Conservation (phyloP, 1,139 yeast genomes). For the Candida buenavistaensis region DNA sequence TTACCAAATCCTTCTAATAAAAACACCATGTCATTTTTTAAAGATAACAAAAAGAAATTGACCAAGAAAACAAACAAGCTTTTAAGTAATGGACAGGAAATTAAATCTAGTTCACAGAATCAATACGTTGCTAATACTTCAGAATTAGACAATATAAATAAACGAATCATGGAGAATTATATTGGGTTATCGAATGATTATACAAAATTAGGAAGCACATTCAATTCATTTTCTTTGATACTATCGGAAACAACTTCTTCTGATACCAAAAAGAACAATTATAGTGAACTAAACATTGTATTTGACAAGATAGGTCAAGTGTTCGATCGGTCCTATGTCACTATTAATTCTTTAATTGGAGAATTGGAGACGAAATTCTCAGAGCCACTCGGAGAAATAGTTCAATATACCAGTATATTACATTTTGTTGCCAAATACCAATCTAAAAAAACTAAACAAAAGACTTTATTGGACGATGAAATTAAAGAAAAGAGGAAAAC, state of each 20-base stretch:
- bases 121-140: conserved; percentile 31
- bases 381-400: conserved; percentile 84
- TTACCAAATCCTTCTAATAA: conserved; percentile 59
- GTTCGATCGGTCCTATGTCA: conserved; percentile 68
- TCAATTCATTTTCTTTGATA: conserved; percentile 67
- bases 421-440: conserved; percentile 70
- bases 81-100: conserved; percentile 12
- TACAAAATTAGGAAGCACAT: conserved; percentile 67
- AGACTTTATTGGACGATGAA: conserved; percentile 56
- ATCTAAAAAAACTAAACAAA: conserved; percentile 67
- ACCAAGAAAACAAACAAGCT: conserved; percentile 29
- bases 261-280: conserved; percentile 14
- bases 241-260: conserved; percentile 38
- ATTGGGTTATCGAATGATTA: conserved; percentile 66
- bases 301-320: conserved; percentile 77
- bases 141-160: conserved; percentile 66
- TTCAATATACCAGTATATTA: conserved; percentile 69
- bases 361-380: conserved; percentile 71
- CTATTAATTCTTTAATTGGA: conserved; percentile 67
- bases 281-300: conserved; percentile 38
- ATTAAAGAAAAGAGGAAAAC: conserved; percentile 47
- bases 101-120: conserved; percentile 4
- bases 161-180: conserved; percentile 60
- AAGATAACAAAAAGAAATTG: conserved; percentile 30
- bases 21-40: conserved; percentile 37